A percentile compares a stretch with the other conserved stretches of the same genome.
Conservation (phyloP, 2,329 filamentous ascomycete genomes). For the Colletotrichum tropicicola region DNA sequence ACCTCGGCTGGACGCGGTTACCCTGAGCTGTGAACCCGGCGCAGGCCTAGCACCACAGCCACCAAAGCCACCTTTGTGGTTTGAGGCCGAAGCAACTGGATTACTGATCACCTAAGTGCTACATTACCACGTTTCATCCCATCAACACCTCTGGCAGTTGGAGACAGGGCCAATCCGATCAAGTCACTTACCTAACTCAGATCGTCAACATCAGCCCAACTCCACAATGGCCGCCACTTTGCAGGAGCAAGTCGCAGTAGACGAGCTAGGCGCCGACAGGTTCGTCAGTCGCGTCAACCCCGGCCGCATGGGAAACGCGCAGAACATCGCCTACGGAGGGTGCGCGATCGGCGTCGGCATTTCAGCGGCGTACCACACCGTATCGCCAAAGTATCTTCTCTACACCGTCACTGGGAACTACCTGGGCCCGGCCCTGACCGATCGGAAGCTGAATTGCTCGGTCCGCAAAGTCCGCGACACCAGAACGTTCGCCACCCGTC, state of each 20-base stretch:
- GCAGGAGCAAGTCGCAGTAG: slow-evolving; percentile 21
- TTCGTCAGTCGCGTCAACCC: slow-evolving; percentile 40
- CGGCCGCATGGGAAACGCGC: slow-evolving; percentile 41
- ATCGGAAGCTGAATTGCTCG: slow-evolving; percentile 45
- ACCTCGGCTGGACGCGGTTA: slow-evolving; percentile 17
- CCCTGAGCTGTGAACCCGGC: background rate
- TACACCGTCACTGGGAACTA: slow-evolving; percentile 58
- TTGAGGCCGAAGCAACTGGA: background rate
- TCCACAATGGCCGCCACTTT: slow-evolving; percentile 14
- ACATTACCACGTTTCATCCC: background rate
- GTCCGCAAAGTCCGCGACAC: slow-evolving; percentile 52
- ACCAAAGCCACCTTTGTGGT: background rate
- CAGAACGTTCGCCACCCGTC: slow-evolving; percentile 55
- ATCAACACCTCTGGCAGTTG: background rate
- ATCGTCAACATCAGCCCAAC: background rate
- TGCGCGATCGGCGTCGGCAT: slow-evolving; percentile 50
- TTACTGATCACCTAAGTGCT: slow-evolving; percentile 7
- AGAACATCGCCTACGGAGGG: slow-evolving; percentile 53
- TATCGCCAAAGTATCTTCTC: slow-evolving; percentile 46
- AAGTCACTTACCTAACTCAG: background rate
- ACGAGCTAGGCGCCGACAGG: slow-evolving; percentile 22
- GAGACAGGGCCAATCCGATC: background rate
- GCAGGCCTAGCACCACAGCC: background rate
- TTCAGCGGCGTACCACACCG: slow-evolving; percentile 49
- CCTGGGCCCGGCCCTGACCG: slow-evolving; percentile 52